A percentile compares a stretch with the other conserved stretches of the same genome.
Conservation (phyloP, 305 asterid species). For the Solanum hybrid region DNA sequence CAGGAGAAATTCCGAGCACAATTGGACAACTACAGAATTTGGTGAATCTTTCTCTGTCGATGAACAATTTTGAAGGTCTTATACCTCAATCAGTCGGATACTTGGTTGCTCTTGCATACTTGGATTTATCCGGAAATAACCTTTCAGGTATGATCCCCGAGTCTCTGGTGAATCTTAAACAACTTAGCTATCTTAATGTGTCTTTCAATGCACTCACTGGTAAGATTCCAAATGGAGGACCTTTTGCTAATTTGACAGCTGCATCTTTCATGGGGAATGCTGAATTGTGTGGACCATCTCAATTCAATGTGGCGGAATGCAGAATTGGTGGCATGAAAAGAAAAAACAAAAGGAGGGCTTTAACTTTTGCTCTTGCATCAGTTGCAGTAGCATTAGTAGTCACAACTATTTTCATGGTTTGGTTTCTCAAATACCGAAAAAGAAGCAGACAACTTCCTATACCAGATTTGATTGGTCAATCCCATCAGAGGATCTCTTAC, state of each 20-base stretch:
- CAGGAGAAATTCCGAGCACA: constrained; percentile 6
- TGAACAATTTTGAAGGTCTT: not conserved
- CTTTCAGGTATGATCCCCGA: not conserved
- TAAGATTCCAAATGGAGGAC: constrained; percentile 1
- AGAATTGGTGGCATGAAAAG: not conserved
- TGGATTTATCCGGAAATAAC: constrained; percentile 1
- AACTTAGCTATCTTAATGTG: constrained; percentile 1
- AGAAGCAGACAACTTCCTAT: not conserved
- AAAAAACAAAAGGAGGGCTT: not conserved
- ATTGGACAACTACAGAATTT: not conserved
- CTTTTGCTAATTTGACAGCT: not conserved
- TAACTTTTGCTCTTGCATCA: not conserved
- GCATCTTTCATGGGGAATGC: not conserved
- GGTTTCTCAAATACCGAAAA: not conserved
- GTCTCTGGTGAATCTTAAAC: not conserved
- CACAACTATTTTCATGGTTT: not conserved
- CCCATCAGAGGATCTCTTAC: not conserved
- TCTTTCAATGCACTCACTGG: constrained; percentile 11
- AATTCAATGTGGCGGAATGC: not conserved
- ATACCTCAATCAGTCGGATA: not conserved
- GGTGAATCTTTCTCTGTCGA: not conserved
- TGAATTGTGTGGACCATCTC: not conserved
- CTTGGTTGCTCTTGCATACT: not conserved
- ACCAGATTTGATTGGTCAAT: not conserved
- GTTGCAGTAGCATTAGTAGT: not conserved